Evolutionary conservation across 2,329 filamentous ascomycete genomes (phyloP).

Genomic region (Cercospora nicotianae): DNA sequence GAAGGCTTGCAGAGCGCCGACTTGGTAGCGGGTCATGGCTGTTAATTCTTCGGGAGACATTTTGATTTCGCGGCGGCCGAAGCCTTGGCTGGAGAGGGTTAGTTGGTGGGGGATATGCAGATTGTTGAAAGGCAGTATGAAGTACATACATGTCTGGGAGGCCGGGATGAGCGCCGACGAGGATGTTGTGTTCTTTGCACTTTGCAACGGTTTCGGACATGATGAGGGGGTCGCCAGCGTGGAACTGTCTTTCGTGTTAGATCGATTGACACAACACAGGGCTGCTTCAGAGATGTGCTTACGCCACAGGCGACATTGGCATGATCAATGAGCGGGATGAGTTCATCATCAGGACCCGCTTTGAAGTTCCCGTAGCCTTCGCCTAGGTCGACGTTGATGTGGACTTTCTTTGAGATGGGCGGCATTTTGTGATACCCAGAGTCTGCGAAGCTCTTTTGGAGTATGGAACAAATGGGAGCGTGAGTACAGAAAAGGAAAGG

Average conservation of each 20-base stretch:
- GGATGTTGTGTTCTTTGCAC: conserved; percentile 59
- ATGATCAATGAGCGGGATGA: conserved; percentile 62
- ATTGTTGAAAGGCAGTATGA: no score
- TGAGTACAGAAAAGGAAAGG: background rate
- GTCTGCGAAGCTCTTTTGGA: background rate
- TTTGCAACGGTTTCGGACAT: conserved; percentile 61
- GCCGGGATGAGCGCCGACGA: conserved; percentile 63
- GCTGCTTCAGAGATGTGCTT: background rate
- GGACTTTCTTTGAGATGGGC: conserved; percentile 53
- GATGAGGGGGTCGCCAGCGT: conserved; percentile 59
- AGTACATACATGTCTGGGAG: conserved; percentile 65
- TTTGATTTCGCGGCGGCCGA: conserved; percentile 63
- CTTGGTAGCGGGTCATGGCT: conserved; percentile 61
- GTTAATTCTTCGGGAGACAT: conserved; percentile 43
- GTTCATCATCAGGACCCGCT: conserved; percentile 59
- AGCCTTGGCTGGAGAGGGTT: conserved; percentile 51
- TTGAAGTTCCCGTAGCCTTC: conserved; percentile 55
- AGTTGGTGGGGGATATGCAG: no score
- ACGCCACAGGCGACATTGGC: conserved; percentile 58
- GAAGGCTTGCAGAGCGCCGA: conserved; percentile 62
- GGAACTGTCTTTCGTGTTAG: conserved; percentile 29
- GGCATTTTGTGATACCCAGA: conserved; percentile 41
- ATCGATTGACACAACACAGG: no score
- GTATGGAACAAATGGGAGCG: background rate
- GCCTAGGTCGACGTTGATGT: conserved; percentile 57